Conservation (phyloP, 2,329 filamentous ascomycete species). For the Hypoxylon sp. region DNA sequence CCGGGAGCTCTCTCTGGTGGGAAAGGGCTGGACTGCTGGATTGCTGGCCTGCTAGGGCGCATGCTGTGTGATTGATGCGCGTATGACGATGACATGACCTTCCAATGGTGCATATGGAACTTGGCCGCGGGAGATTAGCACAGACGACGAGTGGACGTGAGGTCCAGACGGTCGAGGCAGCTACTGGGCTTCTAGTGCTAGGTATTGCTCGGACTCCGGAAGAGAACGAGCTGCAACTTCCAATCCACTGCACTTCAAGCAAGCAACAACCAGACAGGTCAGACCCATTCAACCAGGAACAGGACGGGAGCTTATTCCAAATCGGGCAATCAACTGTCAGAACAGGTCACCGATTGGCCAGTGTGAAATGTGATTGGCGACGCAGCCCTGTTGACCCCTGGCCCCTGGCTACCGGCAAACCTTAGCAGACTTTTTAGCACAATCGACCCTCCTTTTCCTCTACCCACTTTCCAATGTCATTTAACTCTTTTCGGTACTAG, state of each 20-base stretch:
- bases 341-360: constrained; percentile 27
- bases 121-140: constrained; percentile 52
- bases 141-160: constrained; percentile 44
- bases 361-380: constrained; percentile 44
- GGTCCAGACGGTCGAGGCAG: constrained; percentile 36
- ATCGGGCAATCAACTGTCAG: constrained; percentile 35
- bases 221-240: constrained; percentile 40
- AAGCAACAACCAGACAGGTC: constrained; percentile 29
- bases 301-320: constrained; percentile 38
- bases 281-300: constrained; percentile 46
- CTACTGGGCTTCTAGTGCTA: too few species aligned
- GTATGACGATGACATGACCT: constrained; percentile 47
- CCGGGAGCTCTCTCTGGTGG: constrained; percentile 24
- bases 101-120: constrained; percentile 47
- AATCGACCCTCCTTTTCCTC: constrained; percentile 31
- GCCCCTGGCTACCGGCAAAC: constrained; percentile 42
- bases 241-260: constrained; percentile 4
- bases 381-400: constrained; percentile 36
- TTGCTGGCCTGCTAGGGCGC: constrained; percentile 30
- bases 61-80: constrained; percentile 48
- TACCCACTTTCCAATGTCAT: constrained; percentile 18
- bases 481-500: constrained; percentile 4
- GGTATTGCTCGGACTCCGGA: constrained; percentile 38
- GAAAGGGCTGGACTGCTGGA: constrained; percentile 12
- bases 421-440: constrained; percentile 15